These are phyloP conservation scores for Aspergillus sp. DNA, from an alignment of 2,329 filamentous ascomycete species.

Conservation along the genomic window DNA sequence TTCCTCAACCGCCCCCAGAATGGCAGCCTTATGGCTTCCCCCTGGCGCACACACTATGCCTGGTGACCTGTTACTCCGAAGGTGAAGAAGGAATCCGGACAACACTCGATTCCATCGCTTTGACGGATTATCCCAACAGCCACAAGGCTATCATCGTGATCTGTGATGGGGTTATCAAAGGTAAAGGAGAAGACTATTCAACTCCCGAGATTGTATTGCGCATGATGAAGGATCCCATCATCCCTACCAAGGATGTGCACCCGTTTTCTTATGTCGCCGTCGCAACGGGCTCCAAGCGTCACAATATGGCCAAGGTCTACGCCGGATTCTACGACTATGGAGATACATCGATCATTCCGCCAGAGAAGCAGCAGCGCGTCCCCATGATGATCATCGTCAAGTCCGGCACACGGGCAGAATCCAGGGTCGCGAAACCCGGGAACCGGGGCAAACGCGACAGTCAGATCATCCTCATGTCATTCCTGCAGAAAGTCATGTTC, in stretches of 20 bases:
- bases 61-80: conserved; percentile 96
- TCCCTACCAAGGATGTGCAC: conserved; percentile 71
- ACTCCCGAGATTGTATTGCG: conserved; percentile 83
- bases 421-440: conserved; percentile 73
- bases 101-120: conserved; percentile 90
- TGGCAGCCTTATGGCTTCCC: conserved; percentile 98
- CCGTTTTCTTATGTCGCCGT: conserved; percentile 95
- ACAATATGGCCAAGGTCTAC: conserved; percentile 99
- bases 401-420: conserved; percentile 85
- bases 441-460: conserved; percentile 98
- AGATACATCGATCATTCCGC: conserved; percentile 64
- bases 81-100: conserved; percentile 86
- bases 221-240: conserved; percentile 91
- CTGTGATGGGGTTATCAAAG: conserved; percentile 96
- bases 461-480: conserved; percentile 98
- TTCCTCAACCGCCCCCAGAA: conserved; percentile 90
- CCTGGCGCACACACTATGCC: conserved; percentile 82
- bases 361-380: conserved; percentile 87
- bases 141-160: conserved; percentile 96
- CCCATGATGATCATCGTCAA: conserved; percentile 97
- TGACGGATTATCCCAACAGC: conserved; percentile 97
- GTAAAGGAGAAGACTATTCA: conserved; percentile 74
- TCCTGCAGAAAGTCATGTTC: conserved; percentile 99
- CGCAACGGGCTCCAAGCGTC: conserved; percentile 87
- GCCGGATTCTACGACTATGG: conserved; percentile 98